A percentile compares a stretch with the other conserved stretches of the same genome.
These are phyloP conservation scores for Xylaria sp. DNA, from an alignment of 2,329 filamentous ascomycete species.

Conservation along the genomic window DNA sequence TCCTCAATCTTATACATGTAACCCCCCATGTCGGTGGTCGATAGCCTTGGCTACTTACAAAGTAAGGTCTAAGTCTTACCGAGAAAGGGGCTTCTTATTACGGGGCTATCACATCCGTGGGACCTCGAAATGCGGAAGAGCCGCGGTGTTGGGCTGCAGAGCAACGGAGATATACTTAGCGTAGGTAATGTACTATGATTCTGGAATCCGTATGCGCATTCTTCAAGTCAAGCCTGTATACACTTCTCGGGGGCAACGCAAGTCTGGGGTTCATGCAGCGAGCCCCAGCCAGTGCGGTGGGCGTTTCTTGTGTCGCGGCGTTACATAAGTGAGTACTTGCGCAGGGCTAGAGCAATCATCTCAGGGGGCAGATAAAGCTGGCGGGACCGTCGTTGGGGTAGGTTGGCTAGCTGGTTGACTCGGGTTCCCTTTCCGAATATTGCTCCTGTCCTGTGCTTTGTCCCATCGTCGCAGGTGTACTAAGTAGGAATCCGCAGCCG, in stretches of 20 bases:
- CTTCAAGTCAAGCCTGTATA: conserved; percentile 5
- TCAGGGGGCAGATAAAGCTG: conserved; percentile 22
- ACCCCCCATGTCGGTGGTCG: conserved; percentile 13
- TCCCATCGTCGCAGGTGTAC: conserved; percentile 36
- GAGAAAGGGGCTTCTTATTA: conserved; percentile 20
- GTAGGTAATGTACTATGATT: neutral
- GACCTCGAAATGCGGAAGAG: conserved; percentile 13
- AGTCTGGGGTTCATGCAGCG: conserved; percentile 49
- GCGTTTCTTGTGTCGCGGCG: conserved; percentile 38
- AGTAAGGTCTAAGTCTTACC: conserved; percentile 15
- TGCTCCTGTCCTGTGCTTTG: conserved; percentile 38
- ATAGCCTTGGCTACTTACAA: too few species aligned
- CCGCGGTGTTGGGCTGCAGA: conserved; percentile 14
- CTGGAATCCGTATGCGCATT: neutral
- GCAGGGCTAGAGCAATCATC: conserved; percentile 17
- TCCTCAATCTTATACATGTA: conserved; percentile 8
- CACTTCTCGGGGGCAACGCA: conserved; percentile 35
- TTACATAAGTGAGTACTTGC: conserved; percentile 10
- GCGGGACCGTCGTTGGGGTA: conserved; percentile 33
- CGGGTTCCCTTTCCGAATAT: conserved; percentile 45
- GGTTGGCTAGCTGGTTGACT: conserved; percentile 36
- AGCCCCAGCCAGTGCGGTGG: conserved; percentile 29
- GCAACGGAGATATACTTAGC: conserved; percentile 16
- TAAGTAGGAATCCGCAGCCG: conserved; percentile 40
- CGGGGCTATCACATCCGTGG: conserved; percentile 19